Evolutionary conservation across 768 basidiomycete species (phyloP), one percentile per base, ranked within the genome.

Genomic region (Chlorophyllum brunneum): DNA sequence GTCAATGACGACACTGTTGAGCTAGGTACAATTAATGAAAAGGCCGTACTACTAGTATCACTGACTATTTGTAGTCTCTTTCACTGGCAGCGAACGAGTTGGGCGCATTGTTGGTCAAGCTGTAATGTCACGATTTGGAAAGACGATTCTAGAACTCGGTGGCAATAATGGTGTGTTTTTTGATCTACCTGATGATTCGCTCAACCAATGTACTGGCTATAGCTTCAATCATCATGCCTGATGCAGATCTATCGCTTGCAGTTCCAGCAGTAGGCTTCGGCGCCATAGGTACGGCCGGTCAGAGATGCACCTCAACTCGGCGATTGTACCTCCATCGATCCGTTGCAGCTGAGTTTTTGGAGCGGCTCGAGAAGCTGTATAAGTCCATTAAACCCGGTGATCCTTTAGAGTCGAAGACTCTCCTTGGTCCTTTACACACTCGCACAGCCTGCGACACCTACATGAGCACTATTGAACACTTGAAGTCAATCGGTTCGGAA

Each of bases 191-290:
- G 3, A 22, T 8, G 22, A 16, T 43, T 37, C 29, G 45, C 13
- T 38, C 48, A 59, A 48, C 59, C 55, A 51, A 56, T 50, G 55
- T 39, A 38, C 59, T 57, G 39, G 58, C 39, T 49, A 56, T 66
- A 94, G 94, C 95, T 57, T 85, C 92, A 34, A 85, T 97, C 59
- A 79, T 98, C 58, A 88, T 97, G 82, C 81, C 90, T 44, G 95
- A 97, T 70, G 95, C 95, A 16, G 93, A 97, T 69, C 79, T 97
- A 20, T 78, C 80, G 27, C 83, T 97, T 58, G 95, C 95, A 31
- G 81, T 97, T 13, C 90, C 90, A 11, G 81, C 92, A 3, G 88
- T 95, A 24, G 91, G 93, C 67, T 98, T 98, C 70, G 91, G 95
- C 31, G 92, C 95, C 24, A 85, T 97, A 39, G 95, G 95, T 51